These are phyloP conservation scores for Kodamaea sp. DNA, from an alignment of 1,139 yeast genomes.

Conservation along the genomic window DNA sequence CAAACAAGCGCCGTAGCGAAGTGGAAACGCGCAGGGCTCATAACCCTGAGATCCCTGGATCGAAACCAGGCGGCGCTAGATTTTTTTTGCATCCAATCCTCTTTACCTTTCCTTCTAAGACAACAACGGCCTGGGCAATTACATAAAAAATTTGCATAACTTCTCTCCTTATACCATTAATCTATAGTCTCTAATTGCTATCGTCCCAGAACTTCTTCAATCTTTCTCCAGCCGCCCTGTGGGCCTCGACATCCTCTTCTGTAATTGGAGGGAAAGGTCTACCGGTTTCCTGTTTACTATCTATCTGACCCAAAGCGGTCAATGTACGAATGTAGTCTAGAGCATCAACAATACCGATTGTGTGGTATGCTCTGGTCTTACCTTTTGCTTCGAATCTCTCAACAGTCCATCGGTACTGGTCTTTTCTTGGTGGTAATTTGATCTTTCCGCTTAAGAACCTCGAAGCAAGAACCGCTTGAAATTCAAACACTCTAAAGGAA, in stretches of 20 bases:
- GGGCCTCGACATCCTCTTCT: constrained; percentile 25
- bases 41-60: constrained; percentile 99
- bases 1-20: constrained; percentile 84
- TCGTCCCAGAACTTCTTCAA: constrained; percentile 25
- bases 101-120: too few species aligned
- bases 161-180: too few species aligned
- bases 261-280: constrained; percentile 35
- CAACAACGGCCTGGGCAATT: too few species aligned
- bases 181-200: too few species aligned
- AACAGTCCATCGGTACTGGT: constrained; percentile 34
- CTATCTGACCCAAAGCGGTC: constrained; percentile 29
- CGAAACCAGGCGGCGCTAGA: constrained; percentile 98
- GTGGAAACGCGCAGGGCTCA: constrained; percentile 99
- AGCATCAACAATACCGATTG: constrained; percentile 31
- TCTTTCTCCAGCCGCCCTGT: constrained; percentile 21
- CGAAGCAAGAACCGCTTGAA: constrained; percentile 39
- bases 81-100: constrained; percentile 12
- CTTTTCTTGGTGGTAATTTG: constrained; percentile 27
- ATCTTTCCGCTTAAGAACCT: constrained; percentile 36
- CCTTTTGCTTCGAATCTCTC: constrained; percentile 28
- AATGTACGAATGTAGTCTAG: constrained; percentile 24
- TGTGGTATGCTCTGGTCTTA: constrained; percentile 41
- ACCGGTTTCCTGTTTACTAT: constrained; percentile 24
- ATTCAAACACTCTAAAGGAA: constrained; percentile 42
- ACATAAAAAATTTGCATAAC: too few species aligned